These are phyloP conservation scores for Pseudogymnoascus pannorum DNA, from an alignment of 2,329 filamentous ascomycete genomes.

Conservation along the genomic window DNA sequence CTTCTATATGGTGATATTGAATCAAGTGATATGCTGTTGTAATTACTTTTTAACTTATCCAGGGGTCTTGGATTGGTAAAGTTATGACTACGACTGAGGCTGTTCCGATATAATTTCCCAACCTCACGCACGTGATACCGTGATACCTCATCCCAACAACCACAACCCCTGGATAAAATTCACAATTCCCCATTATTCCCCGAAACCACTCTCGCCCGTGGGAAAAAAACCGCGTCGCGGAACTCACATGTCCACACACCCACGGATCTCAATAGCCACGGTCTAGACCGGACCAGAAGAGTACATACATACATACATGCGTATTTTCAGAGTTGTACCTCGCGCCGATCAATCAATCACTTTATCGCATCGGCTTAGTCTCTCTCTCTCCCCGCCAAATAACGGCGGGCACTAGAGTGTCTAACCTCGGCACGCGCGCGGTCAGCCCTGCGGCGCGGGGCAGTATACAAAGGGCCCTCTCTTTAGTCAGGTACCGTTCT, in stretches of 20 bases:
- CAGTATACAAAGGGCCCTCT: too few relatives aligned
- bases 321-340: not conserved
- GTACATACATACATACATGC: too few relatives aligned
- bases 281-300: not conserved
- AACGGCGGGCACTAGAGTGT: not conserved
- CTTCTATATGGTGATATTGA: not conserved
- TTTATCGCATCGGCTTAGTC: not conserved
- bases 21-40: not conserved
- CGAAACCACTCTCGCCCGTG: too few relatives aligned
- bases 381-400: not conserved
- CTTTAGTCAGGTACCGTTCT: too few relatives aligned
- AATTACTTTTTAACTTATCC: not conserved
- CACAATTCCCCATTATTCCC: too few relatives aligned
- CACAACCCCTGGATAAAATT: too few relatives aligned
- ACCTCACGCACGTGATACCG: not conserved
- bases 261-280: not conserved
- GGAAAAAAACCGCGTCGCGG: too few relatives aligned
- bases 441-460: too few relatives aligned
- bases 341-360: not conserved
- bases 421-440: not conserved
- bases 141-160: too few relatives aligned
- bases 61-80: not conserved
- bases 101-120: not conserved
- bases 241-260: not conserved
- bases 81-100: not conserved